phyloP scores from a whole-genome alignment of 2,329 filamentous ascomycete genomes.

The Diaporthe longicolla region DNA sequence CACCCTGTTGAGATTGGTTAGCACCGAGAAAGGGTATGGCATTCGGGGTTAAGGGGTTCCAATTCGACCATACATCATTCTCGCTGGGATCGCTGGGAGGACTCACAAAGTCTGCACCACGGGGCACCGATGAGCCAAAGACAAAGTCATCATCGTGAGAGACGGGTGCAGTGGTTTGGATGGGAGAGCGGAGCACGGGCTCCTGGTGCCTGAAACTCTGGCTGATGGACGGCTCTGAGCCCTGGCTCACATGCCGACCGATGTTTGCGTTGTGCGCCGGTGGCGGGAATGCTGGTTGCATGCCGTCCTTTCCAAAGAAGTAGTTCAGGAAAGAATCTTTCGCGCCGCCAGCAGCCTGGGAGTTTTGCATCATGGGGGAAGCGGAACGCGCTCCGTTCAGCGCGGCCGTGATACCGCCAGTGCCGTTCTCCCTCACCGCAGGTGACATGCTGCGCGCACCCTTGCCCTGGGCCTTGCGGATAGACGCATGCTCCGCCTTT shows the following conservation, averaged over 20 bases:
- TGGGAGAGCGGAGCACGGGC: slow-evolving; percentile 66
- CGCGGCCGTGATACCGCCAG: slow-evolving; percentile 71
- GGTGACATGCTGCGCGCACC: slow-evolving; percentile 86
- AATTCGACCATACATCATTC: slow-evolving; percentile 33
- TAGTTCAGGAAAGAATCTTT: slow-evolving; percentile 97
- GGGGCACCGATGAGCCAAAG: slow-evolving; percentile 52
- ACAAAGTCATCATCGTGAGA: slow-evolving; percentile 59
- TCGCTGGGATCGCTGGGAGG: slow-evolving; percentile 27
- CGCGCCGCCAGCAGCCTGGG: slow-evolving; percentile 72
- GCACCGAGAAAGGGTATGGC: slow-evolving; percentile 38
- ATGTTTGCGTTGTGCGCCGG: slow-evolving; percentile 56
- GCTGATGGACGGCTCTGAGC: slow-evolving; percentile 83
- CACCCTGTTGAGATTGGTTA: slow-evolving; percentile 57
- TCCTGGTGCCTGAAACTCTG: slow-evolving; percentile 84
- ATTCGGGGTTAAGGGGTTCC: not conserved
- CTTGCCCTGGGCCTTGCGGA: slow-evolving; percentile 74
- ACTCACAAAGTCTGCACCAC: slow-evolving; percentile 72
- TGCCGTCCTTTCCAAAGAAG: slow-evolving; percentile 96
- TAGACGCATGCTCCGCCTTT: slow-evolving; percentile 68
- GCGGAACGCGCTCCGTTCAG: slow-evolving; percentile 76
- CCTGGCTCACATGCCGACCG: slow-evolving; percentile 80
- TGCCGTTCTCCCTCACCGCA: slow-evolving; percentile 77
- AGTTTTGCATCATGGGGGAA: slow-evolving; percentile 74
- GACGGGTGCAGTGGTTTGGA: slow-evolving; percentile 54
- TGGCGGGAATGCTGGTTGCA: slow-evolving; percentile 59